A percentile compares a stretch with the other conserved stretches of the same genome.
phyloP scores from a whole-genome alignment of 2,329 filamentous ascomycete species.

The Xylariales sp. region DNA sequence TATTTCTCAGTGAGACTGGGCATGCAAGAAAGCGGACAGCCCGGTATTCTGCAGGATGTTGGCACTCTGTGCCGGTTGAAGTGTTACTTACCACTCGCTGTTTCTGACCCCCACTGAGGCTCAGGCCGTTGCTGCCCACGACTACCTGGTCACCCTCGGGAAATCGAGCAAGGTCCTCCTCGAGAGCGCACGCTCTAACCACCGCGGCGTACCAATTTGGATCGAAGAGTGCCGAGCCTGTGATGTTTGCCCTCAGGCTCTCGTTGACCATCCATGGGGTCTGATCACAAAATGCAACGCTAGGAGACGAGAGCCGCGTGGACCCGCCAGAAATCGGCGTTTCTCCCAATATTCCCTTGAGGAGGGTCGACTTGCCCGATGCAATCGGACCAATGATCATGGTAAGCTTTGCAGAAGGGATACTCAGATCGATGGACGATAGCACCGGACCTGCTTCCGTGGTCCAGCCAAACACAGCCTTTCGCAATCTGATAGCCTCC shows the following conservation, averaged over 20 bases:
- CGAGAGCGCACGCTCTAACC: slow-evolving; percentile 12
- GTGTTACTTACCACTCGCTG: slow-evolving; percentile 14
- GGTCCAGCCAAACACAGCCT: neutral
- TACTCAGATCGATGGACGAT: slow-evolving; percentile 21
- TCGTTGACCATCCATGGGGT: slow-evolving; percentile 15
- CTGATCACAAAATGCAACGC: slow-evolving; percentile 9
- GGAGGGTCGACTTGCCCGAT: slow-evolving; percentile 8
- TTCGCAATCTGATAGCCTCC: neutral
- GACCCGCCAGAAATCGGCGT: slow-evolving; percentile 1
- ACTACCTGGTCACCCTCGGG: slow-evolving; percentile 1
- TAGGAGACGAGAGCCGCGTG: neutral
- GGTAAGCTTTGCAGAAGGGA: slow-evolving; percentile 25
- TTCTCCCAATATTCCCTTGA: slow-evolving; percentile 9
- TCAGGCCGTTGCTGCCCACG: slow-evolving; percentile 7
- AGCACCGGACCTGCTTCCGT: slow-evolving; percentile 16
- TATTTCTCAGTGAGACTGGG: too few relatives aligned
- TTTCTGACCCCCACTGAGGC: slow-evolving; percentile 9
- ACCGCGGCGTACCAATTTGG: slow-evolving; percentile 14
- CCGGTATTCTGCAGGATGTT: too few relatives aligned
- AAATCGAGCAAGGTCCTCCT: neutral
- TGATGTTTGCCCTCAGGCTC: slow-evolving; percentile 20
- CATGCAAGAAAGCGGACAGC: too few relatives aligned
- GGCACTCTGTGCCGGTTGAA: too few relatives aligned
- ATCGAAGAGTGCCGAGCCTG: slow-evolving; percentile 17
- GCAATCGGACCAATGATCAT: slow-evolving; percentile 22